phyloP scores from a whole-genome alignment of 2,329 filamentous ascomycete species.

The Fusarium sp. region DNA sequence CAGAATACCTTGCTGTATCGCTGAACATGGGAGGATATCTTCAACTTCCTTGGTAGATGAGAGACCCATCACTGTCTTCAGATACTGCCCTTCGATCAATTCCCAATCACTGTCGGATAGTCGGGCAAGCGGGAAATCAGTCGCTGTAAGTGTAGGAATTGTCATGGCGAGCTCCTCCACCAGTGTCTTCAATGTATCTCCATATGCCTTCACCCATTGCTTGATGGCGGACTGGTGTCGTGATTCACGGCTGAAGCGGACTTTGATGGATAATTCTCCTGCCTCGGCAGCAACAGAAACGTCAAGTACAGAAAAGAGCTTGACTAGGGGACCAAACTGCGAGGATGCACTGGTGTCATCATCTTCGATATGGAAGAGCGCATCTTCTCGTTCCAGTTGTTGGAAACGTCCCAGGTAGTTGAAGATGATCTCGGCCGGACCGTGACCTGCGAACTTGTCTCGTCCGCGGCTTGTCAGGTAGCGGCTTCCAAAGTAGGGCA shows the following conservation, averaged over 20 bases:
- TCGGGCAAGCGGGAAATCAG: constrained; percentile 3
- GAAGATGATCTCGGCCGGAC: constrained; percentile 5
- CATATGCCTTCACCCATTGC: background rate
- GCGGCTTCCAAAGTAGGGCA: background rate
- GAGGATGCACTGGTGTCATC: constrained; percentile 4
- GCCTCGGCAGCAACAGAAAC: background rate
- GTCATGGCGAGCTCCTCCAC: background rate
- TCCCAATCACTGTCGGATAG: constrained; percentile 4
- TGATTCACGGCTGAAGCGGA: constrained; percentile 2
- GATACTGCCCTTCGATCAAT: constrained; percentile 3
- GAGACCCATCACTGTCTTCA: constrained; percentile 1
- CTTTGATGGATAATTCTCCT: background rate
- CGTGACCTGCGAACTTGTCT: constrained; percentile 1
- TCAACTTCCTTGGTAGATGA: constrained; percentile 4
- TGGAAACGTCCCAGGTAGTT: constrained; percentile 8
- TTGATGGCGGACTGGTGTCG: constrained; percentile 2
- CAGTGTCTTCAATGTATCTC: background rate
- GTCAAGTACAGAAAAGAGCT: constrained; percentile 5
- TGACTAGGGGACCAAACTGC: constrained; percentile 4
- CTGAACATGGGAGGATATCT: constrained; percentile 4
- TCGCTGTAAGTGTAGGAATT: background rate
- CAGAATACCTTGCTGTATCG: constrained; percentile 4
- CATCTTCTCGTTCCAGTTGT: constrained; percentile 1
- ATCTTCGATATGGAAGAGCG: constrained; percentile 4
- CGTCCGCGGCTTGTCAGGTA: constrained; percentile 2